A percentile compares a stretch with the other conserved stretches of the same genome.
Conservation (phyloP, 441 rosid genomes). For the Biscutella laevigata region DNA sequence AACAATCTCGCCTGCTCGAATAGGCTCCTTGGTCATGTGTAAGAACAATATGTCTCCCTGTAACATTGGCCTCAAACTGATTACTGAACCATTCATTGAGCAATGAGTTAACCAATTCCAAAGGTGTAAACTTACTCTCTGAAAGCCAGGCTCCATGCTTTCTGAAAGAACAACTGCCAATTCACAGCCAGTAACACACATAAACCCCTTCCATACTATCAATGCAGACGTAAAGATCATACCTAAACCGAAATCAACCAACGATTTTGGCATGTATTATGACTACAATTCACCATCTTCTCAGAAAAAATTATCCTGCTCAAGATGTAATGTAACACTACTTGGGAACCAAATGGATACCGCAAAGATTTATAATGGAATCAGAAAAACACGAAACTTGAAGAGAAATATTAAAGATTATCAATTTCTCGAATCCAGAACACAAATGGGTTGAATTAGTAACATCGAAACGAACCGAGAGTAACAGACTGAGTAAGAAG, state of each 20-base stretch:
- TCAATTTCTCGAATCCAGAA: neutral
- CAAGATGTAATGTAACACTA: too few relatives aligned
- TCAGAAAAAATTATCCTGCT: too few relatives aligned
- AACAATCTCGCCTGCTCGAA: slow-evolving; percentile 77
- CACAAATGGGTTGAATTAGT: neutral
- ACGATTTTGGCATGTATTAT: neutral
- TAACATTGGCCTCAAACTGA: slow-evolving; percentile 1
- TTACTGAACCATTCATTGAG: too few relatives aligned
- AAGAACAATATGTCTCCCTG: slow-evolving; percentile 88
- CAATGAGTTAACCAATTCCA: neutral
- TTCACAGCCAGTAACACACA: slow-evolving; percentile 67
- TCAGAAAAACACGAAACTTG: too few relatives aligned
- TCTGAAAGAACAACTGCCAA: slow-evolving; percentile 78
- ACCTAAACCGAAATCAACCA: slow-evolving; percentile 29
- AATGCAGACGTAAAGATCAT: slow-evolving; percentile 63
- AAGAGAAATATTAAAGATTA: too few relatives aligned
- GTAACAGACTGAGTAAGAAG: slow-evolving; percentile 27
- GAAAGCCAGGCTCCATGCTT: slow-evolving; percentile 93
- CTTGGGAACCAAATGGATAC: too few relatives aligned
- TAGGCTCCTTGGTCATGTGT: slow-evolving; percentile 61
- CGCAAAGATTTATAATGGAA: too few relatives aligned
- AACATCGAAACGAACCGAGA: slow-evolving; percentile 32
- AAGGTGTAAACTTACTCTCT: slow-evolving; percentile 53
- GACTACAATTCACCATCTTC: too few relatives aligned
- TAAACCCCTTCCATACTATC: slow-evolving; percentile 74